These are phyloP conservation scores for Neopestalotiopsis sp. DNA, from an alignment of 2,329 filamentous ascomycete genomes.

Conservation along the genomic window DNA sequence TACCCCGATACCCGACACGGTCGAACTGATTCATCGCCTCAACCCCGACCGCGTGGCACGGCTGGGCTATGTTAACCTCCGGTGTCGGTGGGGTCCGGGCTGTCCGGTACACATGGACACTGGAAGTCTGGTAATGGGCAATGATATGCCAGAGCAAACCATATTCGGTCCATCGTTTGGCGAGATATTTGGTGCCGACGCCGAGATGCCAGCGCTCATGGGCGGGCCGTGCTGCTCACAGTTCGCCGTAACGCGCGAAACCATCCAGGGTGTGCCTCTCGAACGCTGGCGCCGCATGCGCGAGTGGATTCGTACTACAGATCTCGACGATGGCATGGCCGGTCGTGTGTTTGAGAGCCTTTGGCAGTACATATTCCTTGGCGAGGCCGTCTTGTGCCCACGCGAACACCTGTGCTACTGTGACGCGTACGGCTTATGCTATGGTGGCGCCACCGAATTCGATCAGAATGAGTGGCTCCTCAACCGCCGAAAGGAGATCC, in stretches of 20 bases:
- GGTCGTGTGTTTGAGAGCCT: slow-evolving; percentile 12
- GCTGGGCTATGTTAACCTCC: slow-evolving; percentile 5
- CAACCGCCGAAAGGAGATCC: neutral
- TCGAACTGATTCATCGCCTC: neutral
- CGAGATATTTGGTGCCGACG: neutral
- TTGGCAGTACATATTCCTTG: slow-evolving; percentile 11
- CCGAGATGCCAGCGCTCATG: slow-evolving; percentile 2
- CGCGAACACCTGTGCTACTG: slow-evolving; percentile 13
- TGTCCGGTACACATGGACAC: slow-evolving; percentile 13
- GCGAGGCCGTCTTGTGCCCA: slow-evolving; percentile 6
- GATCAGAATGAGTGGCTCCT: neutral
- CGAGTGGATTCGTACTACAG: neutral
- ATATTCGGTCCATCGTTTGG: neutral
- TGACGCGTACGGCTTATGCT: slow-evolving; percentile 10
- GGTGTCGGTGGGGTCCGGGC: slow-evolving; percentile 1
- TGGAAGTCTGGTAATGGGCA: neutral
- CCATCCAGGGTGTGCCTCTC: neutral
- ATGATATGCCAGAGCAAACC: slow-evolving; percentile 7
- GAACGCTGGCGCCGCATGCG: neutral
- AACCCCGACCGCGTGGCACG: slow-evolving; percentile 5
- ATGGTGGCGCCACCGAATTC: neutral
- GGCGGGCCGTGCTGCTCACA: slow-evolving; percentile 13
- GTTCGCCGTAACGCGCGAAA: neutral
- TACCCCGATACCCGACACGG: neutral
- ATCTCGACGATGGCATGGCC: slow-evolving; percentile 5